Percentiles rank a stretch among this genome's conserved stretches.
These are phyloP conservation scores for Nepenthes alata DNA, from an alignment of 179 eudicot species.

Conservation along the genomic window DNA sequence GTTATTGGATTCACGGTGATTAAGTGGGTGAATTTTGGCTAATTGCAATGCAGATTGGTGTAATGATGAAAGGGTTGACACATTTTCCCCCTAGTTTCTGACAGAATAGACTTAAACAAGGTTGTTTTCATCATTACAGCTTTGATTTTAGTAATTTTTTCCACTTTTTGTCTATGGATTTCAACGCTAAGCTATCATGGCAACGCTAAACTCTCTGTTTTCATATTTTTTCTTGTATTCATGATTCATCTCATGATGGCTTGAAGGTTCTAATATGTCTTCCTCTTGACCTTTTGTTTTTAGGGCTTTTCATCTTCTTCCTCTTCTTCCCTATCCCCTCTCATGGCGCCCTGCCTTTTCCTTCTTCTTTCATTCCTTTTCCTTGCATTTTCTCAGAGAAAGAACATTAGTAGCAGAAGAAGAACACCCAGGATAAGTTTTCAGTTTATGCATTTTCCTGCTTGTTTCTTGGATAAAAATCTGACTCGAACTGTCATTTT, in stretches of 20 bases:
- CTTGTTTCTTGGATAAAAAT: no score
- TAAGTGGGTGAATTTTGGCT: no score
- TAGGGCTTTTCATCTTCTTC: neutral
- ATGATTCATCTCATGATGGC: slow-evolving; percentile 20
- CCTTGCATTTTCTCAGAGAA: no score
- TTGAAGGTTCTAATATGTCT: slow-evolving; percentile 4
- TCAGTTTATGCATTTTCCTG: no score
- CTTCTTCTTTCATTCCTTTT: neutral
- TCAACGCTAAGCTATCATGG: slow-evolving; percentile 24
- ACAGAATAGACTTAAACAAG: no score
- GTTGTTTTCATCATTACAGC: no score
- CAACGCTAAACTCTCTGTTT: slow-evolving; percentile 5
- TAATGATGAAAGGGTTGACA: slow-evolving; percentile 19
- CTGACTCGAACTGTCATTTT: no score
- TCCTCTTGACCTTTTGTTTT: slow-evolving; percentile 3
- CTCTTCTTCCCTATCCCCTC: neutral
- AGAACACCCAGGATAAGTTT: no score
- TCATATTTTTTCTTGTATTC: no score
- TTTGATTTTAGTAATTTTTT: neutral
- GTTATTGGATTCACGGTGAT: slow-evolving; percentile 7
- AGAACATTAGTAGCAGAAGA: no score
- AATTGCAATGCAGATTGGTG: slow-evolving; percentile 20
- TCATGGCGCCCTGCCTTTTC: no score
- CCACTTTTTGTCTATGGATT: slow-evolving; percentile 9
- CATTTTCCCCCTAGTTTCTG: neutral